Evolutionary conservation across 1,284 basidiomycete genomes (phyloP).

Genomic region (Tremellales sp.): DNA sequence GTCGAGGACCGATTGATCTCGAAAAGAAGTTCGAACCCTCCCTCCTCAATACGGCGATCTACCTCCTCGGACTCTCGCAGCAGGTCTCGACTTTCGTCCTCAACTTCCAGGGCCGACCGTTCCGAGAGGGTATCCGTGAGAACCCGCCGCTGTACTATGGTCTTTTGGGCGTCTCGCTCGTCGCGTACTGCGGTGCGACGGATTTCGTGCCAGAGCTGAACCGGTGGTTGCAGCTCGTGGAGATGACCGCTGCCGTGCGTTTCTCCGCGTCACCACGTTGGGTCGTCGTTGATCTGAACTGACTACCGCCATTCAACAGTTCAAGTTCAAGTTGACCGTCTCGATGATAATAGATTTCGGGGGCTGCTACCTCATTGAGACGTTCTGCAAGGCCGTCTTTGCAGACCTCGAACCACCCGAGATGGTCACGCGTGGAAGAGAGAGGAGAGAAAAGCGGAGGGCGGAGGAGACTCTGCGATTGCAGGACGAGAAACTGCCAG

Average conservation of each 20-base stretch:
- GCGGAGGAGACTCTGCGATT: conserved; percentile 38
- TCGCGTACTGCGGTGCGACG: conserved; percentile 87
- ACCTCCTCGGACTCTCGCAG: conserved; percentile 85
- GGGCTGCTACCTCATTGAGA: conserved; percentile 82
- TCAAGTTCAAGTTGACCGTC: conserved; percentile 69
- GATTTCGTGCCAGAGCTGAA: conserved; percentile 95
- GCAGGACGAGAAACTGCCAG: conserved; percentile 12
- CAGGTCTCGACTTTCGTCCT: conserved; percentile 95
- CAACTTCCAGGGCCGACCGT: conserved; percentile 95
- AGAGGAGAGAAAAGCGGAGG: conserved; percentile 59
- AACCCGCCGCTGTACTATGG: conserved; percentile 89
- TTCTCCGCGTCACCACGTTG: background rate
- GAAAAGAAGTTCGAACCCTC: conserved; percentile 93
- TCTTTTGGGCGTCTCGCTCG: conserved; percentile 74
- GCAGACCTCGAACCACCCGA: conserved; percentile 81
- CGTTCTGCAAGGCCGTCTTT: conserved; percentile 77
- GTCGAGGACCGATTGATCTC: conserved; percentile 76
- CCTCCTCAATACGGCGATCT: conserved; percentile 89
- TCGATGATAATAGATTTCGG: conserved; percentile 85
- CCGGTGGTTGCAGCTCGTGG: conserved; percentile 93
- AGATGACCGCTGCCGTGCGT: conserved; percentile 72
- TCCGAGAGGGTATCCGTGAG: conserved; percentile 91
- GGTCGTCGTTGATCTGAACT: conserved; percentile 3
- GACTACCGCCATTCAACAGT: too few relatives aligned
- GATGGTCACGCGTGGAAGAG: conserved; percentile 77